Percentiles rank a stretch among this genome's conserved stretches.
phyloP scores from a whole-genome alignment of 2,329 filamentous ascomycete species.

The Aureobasidium leucospermi region DNA sequence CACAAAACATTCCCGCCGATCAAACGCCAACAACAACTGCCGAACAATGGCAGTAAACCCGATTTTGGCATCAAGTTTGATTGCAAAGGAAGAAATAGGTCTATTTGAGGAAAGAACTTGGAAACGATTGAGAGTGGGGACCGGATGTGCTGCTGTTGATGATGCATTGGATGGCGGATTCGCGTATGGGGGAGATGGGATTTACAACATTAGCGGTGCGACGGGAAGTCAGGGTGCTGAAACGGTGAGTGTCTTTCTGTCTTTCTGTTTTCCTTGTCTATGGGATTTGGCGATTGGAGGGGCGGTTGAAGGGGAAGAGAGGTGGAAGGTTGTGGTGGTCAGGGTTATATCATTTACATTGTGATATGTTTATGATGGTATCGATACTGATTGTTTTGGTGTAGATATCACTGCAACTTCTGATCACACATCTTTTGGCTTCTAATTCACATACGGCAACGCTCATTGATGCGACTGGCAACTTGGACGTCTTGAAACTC shows the following conservation, averaged over 20 bases:
- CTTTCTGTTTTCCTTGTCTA: neutral
- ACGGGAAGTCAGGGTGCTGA: constrained; percentile 20
- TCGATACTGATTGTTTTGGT: constrained; percentile 17
- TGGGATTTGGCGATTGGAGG: too few relatives aligned
- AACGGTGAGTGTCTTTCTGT: neutral
- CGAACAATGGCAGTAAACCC: neutral
- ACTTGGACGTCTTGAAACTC: constrained; percentile 38
- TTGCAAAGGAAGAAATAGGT: neutral
- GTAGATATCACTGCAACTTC: constrained; percentile 29
- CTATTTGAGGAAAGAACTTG: neutral
- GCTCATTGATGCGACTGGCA: constrained; percentile 40
- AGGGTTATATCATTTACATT: neutral
- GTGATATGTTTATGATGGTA: neutral
- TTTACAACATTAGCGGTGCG: constrained; percentile 32
- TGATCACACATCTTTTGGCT: constrained; percentile 33
- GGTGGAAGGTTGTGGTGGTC: neutral
- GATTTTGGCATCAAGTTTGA: neutral
- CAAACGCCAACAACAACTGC: neutral
- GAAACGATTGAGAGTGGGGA: constrained; percentile 18
- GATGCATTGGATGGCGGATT: constrained; percentile 32
- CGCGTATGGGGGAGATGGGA: constrained; percentile 25
- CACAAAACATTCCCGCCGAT: neutral
- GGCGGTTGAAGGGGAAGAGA: too few relatives aligned
- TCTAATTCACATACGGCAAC: constrained; percentile 27
- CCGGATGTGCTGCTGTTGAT: constrained; percentile 28